Conservation (phyloP, 2,329 filamentous ascomycete species). For the Atkinsonella hypoxylon region DNA sequence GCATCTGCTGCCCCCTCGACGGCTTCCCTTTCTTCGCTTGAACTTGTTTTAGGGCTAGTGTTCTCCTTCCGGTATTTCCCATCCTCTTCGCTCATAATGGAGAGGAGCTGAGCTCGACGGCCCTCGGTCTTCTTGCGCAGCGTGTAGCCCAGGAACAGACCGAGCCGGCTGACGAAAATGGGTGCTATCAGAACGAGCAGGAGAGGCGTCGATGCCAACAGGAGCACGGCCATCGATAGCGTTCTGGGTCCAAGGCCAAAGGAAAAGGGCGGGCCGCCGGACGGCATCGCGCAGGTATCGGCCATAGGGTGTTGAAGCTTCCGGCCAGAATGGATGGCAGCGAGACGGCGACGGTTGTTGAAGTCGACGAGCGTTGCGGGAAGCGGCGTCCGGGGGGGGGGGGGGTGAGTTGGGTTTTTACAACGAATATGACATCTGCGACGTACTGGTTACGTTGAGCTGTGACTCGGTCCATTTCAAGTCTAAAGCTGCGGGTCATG, state of each 20-base stretch:
- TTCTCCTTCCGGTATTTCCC: slow-evolving; percentile 23
- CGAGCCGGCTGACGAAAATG: slow-evolving; percentile 20
- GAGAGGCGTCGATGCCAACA: slow-evolving; percentile 11
- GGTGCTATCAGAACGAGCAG: slow-evolving; percentile 16
- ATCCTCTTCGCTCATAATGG: slow-evolving; percentile 36
- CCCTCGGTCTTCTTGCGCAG: slow-evolving; percentile 52
- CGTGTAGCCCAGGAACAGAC: slow-evolving; percentile 43
- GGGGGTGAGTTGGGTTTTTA: not conserved
- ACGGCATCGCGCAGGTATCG: slow-evolving; percentile 17
- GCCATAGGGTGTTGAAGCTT: slow-evolving; percentile 11
- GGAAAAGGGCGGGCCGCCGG: slow-evolving; percentile 14
- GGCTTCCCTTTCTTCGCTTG: slow-evolving; percentile 59
- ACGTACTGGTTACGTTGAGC: not conserved
- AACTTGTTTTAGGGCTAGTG: slow-evolving; percentile 20
- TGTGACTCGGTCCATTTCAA: no score
- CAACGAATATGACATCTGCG: not conserved
- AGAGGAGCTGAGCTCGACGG: slow-evolving; percentile 44
- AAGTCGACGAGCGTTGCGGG: not conserved
- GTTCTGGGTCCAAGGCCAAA: slow-evolving; percentile 19
- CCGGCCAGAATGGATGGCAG: not conserved
- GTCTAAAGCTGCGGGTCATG: no score
- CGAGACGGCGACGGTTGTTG: not conserved
- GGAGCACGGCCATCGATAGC: slow-evolving; percentile 14
- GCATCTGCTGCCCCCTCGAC: slow-evolving; percentile 50
- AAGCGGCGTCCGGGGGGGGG: not conserved